Evolutionary conservation across 2,329 filamentous ascomycete species (phyloP), one percentile per base, ranked within the genome.

Genomic region (Rutstroemia sydowiana): DNA sequence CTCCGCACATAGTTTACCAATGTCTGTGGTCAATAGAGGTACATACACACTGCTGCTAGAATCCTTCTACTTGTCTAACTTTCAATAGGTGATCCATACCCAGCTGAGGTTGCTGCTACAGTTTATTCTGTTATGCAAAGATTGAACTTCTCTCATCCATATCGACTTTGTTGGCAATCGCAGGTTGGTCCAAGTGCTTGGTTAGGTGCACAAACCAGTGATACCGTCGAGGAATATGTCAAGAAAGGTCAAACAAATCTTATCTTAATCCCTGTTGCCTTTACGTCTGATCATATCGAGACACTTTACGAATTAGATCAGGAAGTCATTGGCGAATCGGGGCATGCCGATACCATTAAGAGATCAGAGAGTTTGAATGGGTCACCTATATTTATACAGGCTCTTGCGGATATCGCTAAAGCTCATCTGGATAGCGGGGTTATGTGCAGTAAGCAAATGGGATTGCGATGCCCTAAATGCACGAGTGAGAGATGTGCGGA

Each of bases 281-380:
- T 98, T 68, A 98, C 93, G 0, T 95, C 88, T n/a, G 93, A 98
- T 64, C 93, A 98, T 67, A 98, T 98, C 60, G 93, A 98, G 72
- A 98, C 93, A 0, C 75, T 98, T 1, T 97, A 85, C 67, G 93
- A 98, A 69, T 74, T 98, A 48, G 93, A 98, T 68, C 77, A 88
- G 62, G 93, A 98, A 70, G 89, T 98, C 36, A 97, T 98, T 64
- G 87, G 88, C 53, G 91, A 95, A 69, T 88, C 80, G 1, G 83
- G 86, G 13, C 81, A 87, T 63, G 72, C 80, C 0, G 89, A 91
- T 30, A 85, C 83, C 0, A 83, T 98, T 57, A 95, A 95, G 75
- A 81, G 93, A 52, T 88, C 86, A 1, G 93, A 97, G 68, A 95
- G 88, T 65, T 70, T 98, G 63, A 98, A 98, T 65, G 93, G 88